Evolutionary conservation across 2,329 filamentous ascomycete species (phyloP).

Genomic region (Cladosporium colombiae): DNA sequence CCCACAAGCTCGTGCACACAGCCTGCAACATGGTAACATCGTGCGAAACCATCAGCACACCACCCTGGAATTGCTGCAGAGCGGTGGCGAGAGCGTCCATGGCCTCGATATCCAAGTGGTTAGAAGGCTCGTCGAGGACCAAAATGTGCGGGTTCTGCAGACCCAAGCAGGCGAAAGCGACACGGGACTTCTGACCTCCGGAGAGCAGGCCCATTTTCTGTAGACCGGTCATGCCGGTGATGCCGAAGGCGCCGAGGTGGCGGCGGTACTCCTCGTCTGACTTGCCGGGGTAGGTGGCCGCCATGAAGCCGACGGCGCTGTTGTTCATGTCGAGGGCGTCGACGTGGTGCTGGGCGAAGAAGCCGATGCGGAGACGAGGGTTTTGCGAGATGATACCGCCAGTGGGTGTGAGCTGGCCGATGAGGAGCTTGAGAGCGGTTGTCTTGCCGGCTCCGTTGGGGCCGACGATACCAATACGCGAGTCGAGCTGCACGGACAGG

Average conservation of each 20-base stretch:
- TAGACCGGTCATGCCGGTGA: conserved; percentile 90
- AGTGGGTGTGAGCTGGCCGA: conserved; percentile 75
- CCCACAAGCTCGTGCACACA: conserved; percentile 93
- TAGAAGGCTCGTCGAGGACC: conserved; percentile 96
- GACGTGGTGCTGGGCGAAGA: conserved; percentile 98
- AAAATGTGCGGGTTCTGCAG: conserved; percentile 94
- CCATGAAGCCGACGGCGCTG: conserved; percentile 94
- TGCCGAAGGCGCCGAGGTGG: conserved; percentile 82
- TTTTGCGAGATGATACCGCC: conserved; percentile 84
- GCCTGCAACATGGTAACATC: conserved; percentile 98
- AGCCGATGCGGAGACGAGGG: conserved; percentile 84
- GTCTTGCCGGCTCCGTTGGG: conserved; percentile 99
- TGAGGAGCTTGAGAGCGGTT: conserved; percentile 96
- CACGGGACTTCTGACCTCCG: conserved; percentile 96
- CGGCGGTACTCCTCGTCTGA: conserved; percentile 96
- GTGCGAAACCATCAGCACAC: conserved; percentile 98
- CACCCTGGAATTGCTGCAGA: conserved; percentile 83
- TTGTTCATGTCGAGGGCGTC: conserved; percentile 88
- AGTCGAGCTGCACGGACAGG: conserved; percentile 95
- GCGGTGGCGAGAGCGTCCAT: conserved; percentile 94
- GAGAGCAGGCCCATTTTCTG: conserved; percentile 95
- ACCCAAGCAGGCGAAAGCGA: conserved; percentile 95
- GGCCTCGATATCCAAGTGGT: conserved; percentile 98
- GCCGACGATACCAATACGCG: conserved; percentile 97
- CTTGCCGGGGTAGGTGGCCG: conserved; percentile 83